Base-by-base conservation (phyloP, 2,329 filamentous ascomycete species). In the Mariannaea elegans region DNA sequence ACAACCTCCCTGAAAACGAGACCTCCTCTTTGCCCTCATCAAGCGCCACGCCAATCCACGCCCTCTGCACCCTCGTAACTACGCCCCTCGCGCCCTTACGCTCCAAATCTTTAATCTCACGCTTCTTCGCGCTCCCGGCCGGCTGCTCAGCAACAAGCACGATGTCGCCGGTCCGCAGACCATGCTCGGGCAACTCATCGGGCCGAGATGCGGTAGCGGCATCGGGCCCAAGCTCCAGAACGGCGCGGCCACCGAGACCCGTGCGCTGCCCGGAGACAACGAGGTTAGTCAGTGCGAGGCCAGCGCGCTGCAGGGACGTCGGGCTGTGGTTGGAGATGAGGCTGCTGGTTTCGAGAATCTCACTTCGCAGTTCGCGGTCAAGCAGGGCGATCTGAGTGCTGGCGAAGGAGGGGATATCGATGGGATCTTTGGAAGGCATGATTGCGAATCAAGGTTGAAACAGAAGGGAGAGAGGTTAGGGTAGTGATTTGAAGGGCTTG, bases 241-340 rank as follows among this genome's bases (percentile, higher is more conserved):
- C 90, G 0, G 92, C 93, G 65, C 93, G 91, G n/a, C 95, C 95
- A 14, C 94, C 95, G 34, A 97, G 82, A 0, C 95, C 95, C 0
- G 95, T 99, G 27, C 94, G 89, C 72, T 91, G 91, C 16, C 90
- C 89, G 10, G 84, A 81, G 31, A 97, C 80, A 29, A 86, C 80
- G 8, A 98, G 86, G 75, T 94, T 94, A 14, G 88, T 87, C 68
- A 95, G 82, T 29, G 92, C 92, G 38, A 93, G 83, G n/a, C 92
- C 92, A 6, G 90, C 90, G 59, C 90, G 87, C 72, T 92, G 86
- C 12, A 96, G 86, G 1, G 86, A 82, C 0, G 84, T 79, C 4
- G 92, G 92, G 46, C 88, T 87, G 74, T 90, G 86, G 44, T 84
- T 84, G 42, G 87, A 82, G 59, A 93, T 84, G 58, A 93, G 85